Base-by-base conservation (phyloP, 2,329 filamentous ascomycete species). In the Sporothrix protearum region DNA sequence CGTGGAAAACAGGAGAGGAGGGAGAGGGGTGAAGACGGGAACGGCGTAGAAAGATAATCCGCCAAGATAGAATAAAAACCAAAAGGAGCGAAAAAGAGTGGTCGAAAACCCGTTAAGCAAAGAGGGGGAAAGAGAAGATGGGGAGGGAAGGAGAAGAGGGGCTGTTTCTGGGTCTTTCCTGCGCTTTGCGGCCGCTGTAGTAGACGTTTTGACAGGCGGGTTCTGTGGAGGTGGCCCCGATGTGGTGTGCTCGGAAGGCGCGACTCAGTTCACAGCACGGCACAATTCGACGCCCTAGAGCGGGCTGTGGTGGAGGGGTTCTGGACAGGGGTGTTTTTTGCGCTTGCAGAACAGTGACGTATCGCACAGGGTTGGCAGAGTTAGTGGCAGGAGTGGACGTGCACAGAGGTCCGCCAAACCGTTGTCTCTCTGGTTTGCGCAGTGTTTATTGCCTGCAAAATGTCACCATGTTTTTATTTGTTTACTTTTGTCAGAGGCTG, bases 271-370 rank as follows among this genome's bases (percentile, higher is more conserved):
- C 64, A 53, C 25, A 19, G n/a, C 28, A 25, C 9, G n/a, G 9
- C 22, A 42, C 36, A 64, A 39, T n/a, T 39, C 22, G 7, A 53
- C 47, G 19, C 19, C 49, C 49, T 25, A 49, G 63, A 28, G 19
- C 10, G 68, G 68, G 42, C 39, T 25, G 47, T 64, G 59, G 59
- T 64, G 59, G 59, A 59, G 68, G 67, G 36, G 55, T 12, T 53
- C 10, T 63, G 14, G n/a, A 30, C 59, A 70, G 67, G 67, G 68
- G 59, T 69, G 49, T 30, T 55, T 55, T 55, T 57, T 16, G 33
- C 49, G 66, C 49, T 42, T 71, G 70, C 55, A 55, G 33, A 59
- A 36, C 70, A 69, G 70, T 71, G 70, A 71, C 70, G 70, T 71
- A 71, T 68, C 70, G 49, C 55, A 70, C 19, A 39, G 33, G 55